These are phyloP conservation scores for Naganishia randhawae DNA, from an alignment of 768 basidiomycete species.

Conservation along the genomic window DNA sequence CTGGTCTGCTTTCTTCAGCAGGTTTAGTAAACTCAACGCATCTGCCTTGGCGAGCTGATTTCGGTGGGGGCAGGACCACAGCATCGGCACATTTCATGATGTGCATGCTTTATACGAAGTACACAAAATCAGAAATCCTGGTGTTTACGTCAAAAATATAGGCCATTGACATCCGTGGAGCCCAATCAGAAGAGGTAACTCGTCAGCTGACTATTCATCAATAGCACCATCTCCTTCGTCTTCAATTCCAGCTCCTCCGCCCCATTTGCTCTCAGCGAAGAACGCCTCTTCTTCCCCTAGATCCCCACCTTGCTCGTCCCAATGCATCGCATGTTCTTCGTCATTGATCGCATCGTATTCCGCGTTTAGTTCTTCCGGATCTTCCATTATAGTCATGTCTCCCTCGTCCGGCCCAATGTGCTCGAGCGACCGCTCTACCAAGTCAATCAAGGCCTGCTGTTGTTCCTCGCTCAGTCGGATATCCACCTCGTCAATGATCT, in stretches of 20 bases:
- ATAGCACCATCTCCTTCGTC: constrained; percentile 44
- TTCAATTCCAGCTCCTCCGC: constrained; percentile 43
- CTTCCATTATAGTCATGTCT: constrained; percentile 31
- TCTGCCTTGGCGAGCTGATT: neutral
- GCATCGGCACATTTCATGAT: too few species aligned
- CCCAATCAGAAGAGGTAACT: neutral
- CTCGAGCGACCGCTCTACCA: constrained; percentile 52
- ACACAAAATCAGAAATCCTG: too few species aligned
- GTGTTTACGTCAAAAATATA: too few species aligned
- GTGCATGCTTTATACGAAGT: too few species aligned
- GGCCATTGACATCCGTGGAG: too few species aligned
- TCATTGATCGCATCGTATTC: constrained; percentile 29
- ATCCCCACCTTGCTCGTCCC: constrained; percentile 29
- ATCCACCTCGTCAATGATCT: constrained; percentile 91
- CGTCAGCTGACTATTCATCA: constrained; percentile 32
- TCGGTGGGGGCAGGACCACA: neutral
- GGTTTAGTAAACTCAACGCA: too few species aligned
- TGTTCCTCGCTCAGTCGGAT: constrained; percentile 66
- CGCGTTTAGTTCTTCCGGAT: constrained; percentile 23
- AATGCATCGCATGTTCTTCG: constrained; percentile 32
- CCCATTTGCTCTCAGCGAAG: constrained; percentile 42
- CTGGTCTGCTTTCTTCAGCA: too few species aligned
- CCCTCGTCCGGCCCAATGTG: constrained; percentile 28
- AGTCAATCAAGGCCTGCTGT: constrained; percentile 64
- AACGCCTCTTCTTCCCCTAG: constrained; percentile 36